These are phyloP conservation scores for Pseudogymnoascus sp. DNA, from an alignment of 2,329 filamentous ascomycete species.

Conservation along the genomic window DNA sequence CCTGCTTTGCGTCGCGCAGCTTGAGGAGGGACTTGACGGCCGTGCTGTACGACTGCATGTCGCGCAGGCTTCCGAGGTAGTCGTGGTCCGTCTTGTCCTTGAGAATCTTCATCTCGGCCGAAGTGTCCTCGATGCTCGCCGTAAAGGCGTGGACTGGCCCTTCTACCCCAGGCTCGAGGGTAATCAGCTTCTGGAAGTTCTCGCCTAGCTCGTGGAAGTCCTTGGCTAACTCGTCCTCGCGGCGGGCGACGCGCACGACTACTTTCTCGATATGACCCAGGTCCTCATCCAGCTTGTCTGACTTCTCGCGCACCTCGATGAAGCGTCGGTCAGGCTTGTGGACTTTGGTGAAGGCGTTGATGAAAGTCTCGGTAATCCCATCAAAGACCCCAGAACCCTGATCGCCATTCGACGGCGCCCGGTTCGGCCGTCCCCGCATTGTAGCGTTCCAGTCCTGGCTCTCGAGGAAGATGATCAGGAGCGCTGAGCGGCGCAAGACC, in stretches of 20 bases:
- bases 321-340: constrained; percentile 94
- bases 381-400: constrained; percentile 70
- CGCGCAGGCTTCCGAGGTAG: constrained; percentile 83
- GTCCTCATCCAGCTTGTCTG: constrained; percentile 91
- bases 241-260: constrained; percentile 79
- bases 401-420: constrained; percentile 48
- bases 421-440: constrained; percentile 70
- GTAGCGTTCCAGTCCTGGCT: constrained; percentile 93
- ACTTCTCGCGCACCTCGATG: constrained; percentile 84
- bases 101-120: constrained; percentile 67
- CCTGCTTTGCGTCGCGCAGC: constrained; percentile 91
- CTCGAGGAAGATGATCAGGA: constrained; percentile 86
- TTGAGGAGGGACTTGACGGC: constrained; percentile 83
- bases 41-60: constrained; percentile 93
- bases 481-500: constrained; percentile 70
- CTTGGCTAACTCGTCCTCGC: constrained; percentile 77
- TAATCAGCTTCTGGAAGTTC: constrained; percentile 90
- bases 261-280: constrained; percentile 90
- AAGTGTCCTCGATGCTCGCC: constrained; percentile 75
- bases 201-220: constrained; percentile 86
- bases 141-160: constrained; percentile 77
- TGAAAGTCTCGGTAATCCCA: constrained; percentile 88
- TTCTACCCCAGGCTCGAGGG: constrained; percentile 81
- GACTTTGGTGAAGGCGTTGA: constrained; percentile 95
- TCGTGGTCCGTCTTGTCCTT: constrained; percentile 92